Base-by-base conservation (phyloP, 179 eudicot species). In the Camellia oleifera region DNA sequence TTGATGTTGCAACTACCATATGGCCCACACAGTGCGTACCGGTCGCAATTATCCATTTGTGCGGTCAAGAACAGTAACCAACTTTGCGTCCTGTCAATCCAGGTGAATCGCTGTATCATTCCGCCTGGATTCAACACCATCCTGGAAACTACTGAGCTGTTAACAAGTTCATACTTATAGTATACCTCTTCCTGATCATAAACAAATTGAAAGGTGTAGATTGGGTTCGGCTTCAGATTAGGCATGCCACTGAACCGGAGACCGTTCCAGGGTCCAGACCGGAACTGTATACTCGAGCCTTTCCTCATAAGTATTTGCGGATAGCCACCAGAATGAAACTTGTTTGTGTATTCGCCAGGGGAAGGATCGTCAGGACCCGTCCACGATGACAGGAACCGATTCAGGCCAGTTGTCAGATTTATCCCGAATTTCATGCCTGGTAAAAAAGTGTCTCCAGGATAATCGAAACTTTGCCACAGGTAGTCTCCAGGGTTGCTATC, bases 1-100 rank as follows among this genome's bases (percentile, higher is more conserved):
- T 40, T 72, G 18, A 48, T 46, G 52, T 58, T 76, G 18, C 83
- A 84, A 23, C 44, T 81, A 5, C 84, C 87, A 76, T 68, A 78
- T 3, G 70, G 77, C 2, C 80, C 78, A 58, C 87, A 84, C 0
- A 54, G 7, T 15, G 52, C 80, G 20, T 82, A 85, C 10, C 2
- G 9, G 20, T 85, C 85, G 58, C 84, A 85, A 13, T 42, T 23
- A 78, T 74, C 81, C 3, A 46, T 18, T 11, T 56, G 80, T 17
- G 13, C 14, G 7, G 58, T 48, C 4, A 61, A 0, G 23, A n/a
- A 74, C 17, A 68, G 4, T 13, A 5, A 52, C 86, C 86, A 81
- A 0, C 32, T 62, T 58, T 72, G 77, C 8, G 17, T 75, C 4
- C 13, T 45, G 15, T 83, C 58, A 8, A 7, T 13, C 85, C 85